These are phyloP conservation scores for Exophiala lecanii-corni DNA, from an alignment of 2,329 filamentous ascomycete genomes.

Conservation along the genomic window DNA sequence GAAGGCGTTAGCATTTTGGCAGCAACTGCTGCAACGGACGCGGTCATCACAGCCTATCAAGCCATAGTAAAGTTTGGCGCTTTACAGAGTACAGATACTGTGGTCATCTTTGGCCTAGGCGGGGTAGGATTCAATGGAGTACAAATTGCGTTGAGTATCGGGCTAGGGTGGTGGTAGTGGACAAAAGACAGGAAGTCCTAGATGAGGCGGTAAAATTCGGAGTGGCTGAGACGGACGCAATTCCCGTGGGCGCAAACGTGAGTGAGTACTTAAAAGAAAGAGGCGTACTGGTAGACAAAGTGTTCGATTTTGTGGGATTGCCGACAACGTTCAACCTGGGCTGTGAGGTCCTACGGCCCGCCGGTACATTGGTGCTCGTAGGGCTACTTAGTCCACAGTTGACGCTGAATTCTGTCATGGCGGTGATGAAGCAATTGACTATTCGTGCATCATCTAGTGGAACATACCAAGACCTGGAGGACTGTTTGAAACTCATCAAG, in stretches of 20 bases:
- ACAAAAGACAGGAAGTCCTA: conserved; percentile 13
- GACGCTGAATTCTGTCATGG: background rate
- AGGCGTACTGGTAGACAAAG: conserved; percentile 6
- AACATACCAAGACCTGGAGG: conserved; percentile 7
- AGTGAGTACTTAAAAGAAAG: conserved; percentile 6
- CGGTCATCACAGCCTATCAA: conserved; percentile 6
- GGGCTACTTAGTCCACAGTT: conserved; percentile 9
- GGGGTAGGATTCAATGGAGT: conserved; percentile 16
- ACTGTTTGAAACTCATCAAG: conserved; percentile 10
- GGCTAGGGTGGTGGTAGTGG: conserved; percentile 11
- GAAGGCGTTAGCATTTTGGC: background rate
- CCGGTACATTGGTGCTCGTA: conserved; percentile 13
- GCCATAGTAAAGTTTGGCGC: background rate
- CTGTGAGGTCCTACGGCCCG: conserved; percentile 10
- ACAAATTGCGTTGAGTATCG: conserved; percentile 11
- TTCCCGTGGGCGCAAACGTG: conserved; percentile 6
- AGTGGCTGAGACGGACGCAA: conserved; percentile 5
- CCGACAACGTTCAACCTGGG: conserved; percentile 11
- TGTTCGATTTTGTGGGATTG: conserved; percentile 14
- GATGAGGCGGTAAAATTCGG: conserved; percentile 15
- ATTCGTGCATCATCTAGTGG: conserved; percentile 13
- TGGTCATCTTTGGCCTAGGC: conserved; percentile 8
- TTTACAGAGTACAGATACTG: background rate
- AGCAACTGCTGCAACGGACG: conserved; percentile 6
- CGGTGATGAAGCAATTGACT: conserved; percentile 8